Evolutionary conservation across 176 grass and related monocot species (phyloP).

Genomic region (Eragrostis curvula): DNA sequence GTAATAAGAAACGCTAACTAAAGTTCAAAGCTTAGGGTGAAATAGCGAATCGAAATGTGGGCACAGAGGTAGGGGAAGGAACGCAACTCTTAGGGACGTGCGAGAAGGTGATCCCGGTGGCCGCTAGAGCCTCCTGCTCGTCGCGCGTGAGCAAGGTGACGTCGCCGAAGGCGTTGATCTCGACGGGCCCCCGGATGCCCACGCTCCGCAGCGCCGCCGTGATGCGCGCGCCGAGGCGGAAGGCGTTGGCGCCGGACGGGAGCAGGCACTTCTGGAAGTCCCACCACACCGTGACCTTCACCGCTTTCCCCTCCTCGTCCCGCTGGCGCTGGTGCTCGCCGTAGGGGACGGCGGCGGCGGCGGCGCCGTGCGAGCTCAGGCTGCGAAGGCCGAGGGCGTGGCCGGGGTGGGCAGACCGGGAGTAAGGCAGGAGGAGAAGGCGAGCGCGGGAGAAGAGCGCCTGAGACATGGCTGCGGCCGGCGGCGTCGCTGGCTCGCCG

Average conservation of each 20-base stretch:
- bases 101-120: constrained; percentile 57
- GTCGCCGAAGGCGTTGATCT: constrained; percentile 70
- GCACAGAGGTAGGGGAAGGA: neutral
- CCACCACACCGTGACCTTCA: constrained; percentile 77
- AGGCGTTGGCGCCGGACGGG: constrained; percentile 37
- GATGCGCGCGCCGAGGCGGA: constrained; percentile 45
- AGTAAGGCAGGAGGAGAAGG: neutral
- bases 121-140: constrained; percentile 52
- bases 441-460: neutral
- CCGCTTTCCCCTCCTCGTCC: constrained; percentile 51
- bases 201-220: constrained; percentile 50
- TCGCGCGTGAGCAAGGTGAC: constrained; percentile 1
- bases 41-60: neutral
- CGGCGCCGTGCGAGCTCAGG: neutral
- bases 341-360: neutral
- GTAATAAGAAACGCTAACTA: neutral
- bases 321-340: neutral
- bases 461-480: constrained; percentile 10
- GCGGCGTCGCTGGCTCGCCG: neutral
- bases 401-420: neutral
- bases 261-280: constrained; percentile 66
- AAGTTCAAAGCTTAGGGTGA: too few species aligned
- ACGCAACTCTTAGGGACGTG: constrained; percentile 66
- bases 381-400: neutral
- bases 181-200: constrained; percentile 62